Evolutionary conservation across 768 basidiomycete species (phyloP).

Genomic region (Cystofilobasidium bisporidii): DNA sequence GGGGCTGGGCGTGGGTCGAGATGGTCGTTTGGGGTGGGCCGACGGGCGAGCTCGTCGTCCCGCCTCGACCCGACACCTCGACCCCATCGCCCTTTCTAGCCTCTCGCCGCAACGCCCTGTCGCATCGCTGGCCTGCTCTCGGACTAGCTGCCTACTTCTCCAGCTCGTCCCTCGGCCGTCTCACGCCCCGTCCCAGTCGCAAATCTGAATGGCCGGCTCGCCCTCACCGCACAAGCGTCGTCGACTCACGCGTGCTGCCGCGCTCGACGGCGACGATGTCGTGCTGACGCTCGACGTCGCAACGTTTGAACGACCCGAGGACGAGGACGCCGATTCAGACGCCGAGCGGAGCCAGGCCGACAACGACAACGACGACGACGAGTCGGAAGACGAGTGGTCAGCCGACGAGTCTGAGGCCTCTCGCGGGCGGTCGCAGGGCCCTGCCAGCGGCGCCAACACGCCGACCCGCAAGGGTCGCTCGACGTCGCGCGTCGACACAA

Average conservation of each 20-base stretch:
- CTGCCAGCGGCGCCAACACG: background rate
- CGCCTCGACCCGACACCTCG: too few species aligned
- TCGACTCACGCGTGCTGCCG: background rate
- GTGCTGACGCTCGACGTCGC: conserved; percentile 7
- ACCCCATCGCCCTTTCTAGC: too few species aligned
- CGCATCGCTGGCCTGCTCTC: too few species aligned
- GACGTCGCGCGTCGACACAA: background rate
- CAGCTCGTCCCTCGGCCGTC: too few species aligned
- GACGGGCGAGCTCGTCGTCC: too few species aligned
- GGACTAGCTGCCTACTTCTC: too few species aligned
- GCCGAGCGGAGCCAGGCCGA: background rate
- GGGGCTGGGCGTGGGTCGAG: too few species aligned
- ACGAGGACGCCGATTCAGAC: conserved; percentile 3
- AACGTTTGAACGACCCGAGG: conserved; percentile 1
- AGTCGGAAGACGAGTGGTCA: conserved; percentile 3
- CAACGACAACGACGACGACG: background rate
- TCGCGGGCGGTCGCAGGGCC: background rate
- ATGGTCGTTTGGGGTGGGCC: too few species aligned
- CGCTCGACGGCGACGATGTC: background rate
- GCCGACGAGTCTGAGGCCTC: conserved; percentile 5
- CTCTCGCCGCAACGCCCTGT: too few species aligned
- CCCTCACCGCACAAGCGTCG: background rate
- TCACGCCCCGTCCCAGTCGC: too few species aligned
- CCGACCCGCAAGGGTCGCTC: too few species aligned
- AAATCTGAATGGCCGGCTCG: background rate